These are phyloP conservation scores for Gliomastix tumulicola DNA, from an alignment of 2,329 filamentous ascomycete genomes.

Conservation along the genomic window DNA sequence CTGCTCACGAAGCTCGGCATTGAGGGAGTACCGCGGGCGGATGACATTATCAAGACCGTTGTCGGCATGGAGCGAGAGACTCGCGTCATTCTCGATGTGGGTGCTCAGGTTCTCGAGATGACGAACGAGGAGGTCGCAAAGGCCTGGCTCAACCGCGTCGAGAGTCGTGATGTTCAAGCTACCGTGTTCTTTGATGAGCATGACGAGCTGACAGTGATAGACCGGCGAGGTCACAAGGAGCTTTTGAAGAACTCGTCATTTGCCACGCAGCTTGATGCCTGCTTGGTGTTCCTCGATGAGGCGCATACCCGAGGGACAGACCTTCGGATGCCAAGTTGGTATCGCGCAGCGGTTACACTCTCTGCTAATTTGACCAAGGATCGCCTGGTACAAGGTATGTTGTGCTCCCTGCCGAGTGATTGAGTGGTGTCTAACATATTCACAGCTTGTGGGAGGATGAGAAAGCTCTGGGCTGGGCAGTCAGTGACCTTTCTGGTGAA, in stretches of 20 bases:
- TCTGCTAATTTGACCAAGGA: slow-evolving; percentile 63
- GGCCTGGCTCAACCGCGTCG: slow-evolving; percentile 38
- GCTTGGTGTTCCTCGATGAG: slow-evolving; percentile 64
- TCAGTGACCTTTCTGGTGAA: slow-evolving; percentile 55
- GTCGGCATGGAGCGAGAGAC: slow-evolving; percentile 26
- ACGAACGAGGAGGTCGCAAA: slow-evolving; percentile 46
- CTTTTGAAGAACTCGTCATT: slow-evolving; percentile 53
- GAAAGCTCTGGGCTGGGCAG: slow-evolving; percentile 60
- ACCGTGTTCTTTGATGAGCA: slow-evolving; percentile 51
- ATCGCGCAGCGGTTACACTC: slow-evolving; percentile 61
- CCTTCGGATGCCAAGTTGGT: slow-evolving; percentile 48
- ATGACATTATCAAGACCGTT: slow-evolving; percentile 35
- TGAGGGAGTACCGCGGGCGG: slow-evolving; percentile 11
- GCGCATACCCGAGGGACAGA: slow-evolving; percentile 66
- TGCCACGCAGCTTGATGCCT: slow-evolving; percentile 44
- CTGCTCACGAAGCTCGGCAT: slow-evolving; percentile 1
- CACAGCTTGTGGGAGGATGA: slow-evolving; percentile 63
- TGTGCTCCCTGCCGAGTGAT: too few species aligned
- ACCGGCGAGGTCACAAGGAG: slow-evolving; percentile 36
- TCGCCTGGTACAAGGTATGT: slow-evolving; percentile 58
- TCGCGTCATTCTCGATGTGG: slow-evolving; percentile 62
- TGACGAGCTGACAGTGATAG: slow-evolving; percentile 47
- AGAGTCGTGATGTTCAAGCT: slow-evolving; percentile 9
- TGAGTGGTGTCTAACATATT: neutral
- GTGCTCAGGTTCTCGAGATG: slow-evolving; percentile 61